Evolutionary conservation across 345 rosid genomes (phyloP), one percentile per base, ranked within the genome.

Genomic region (Crucihimalaya himalaica): DNA sequence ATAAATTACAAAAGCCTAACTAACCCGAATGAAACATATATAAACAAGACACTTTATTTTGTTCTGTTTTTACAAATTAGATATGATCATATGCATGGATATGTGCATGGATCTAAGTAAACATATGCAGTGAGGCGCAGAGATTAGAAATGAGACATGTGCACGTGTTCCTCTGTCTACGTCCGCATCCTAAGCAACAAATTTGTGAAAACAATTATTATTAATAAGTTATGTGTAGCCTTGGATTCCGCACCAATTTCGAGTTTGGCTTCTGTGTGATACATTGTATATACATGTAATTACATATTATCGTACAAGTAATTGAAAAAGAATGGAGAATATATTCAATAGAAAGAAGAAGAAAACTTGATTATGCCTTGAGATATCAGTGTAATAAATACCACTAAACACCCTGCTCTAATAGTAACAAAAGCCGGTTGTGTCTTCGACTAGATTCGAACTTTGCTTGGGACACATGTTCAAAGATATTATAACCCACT

Each of bases 121-220:
- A 57, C 54, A 70, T 48, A 77, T 47, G 60, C 53, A 66, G 32
- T 15, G 58, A 62, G 5, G 52, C 45, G 70, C 18, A 16, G 31
- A 56, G 66, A 70, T 63, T 76, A 57, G 58, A 69, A 29, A 48
- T 14, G 67, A 70, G 67, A 71, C 80, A 77, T 77, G 56, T 57
- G 76, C 80, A 77, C 80, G 80, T 77, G 76, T 71, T 71, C 62
- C 28, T 39, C 80, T 70, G 76, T 71, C 66, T 56, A 46, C 76
- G 67, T 77, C 80, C 72, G 52, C 34, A 57, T 76, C 76, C 66
- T 55, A 56, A 71, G 62, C 68, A 64, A 77, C 67, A 47, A 77
- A 21, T 56, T 71, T 77, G 61, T 20, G 66, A 63, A 76, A 62
- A 53, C 20, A 69, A 21, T 29, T 75, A 56, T 45, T 46, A 19